Base-by-base conservation (phyloP, 2,329 filamentous ascomycete genomes). In the Colletotrichum camelliae region DNA sequence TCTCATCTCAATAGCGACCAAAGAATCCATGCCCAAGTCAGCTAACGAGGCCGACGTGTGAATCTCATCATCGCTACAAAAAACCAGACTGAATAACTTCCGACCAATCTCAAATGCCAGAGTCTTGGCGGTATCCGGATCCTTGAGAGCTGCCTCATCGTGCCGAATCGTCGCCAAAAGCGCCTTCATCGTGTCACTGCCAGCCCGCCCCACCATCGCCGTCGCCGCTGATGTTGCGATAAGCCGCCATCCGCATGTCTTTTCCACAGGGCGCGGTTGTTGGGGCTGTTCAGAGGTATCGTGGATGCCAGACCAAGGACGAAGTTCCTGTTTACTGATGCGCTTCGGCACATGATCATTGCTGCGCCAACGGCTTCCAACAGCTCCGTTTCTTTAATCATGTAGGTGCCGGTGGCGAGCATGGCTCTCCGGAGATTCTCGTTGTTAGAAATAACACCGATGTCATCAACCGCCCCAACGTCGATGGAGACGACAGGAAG, bases 401-500 rank as follows among this genome's bases (percentile, higher is more conserved):
- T 73, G 7, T 67, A 65, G n/a, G 72, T 43, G 6, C 77, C 75
- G 5, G 69, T 65, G 9, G 58, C 16, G 48, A 57, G 48, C 48
- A 48, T 33, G 3, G 37, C 52, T 13, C 71, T 73, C 9, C 65
- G 74, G 66, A 80, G 62, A 1, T 62, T 77, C 5, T 74, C 66
- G 7, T 80, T 76, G 24, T 75, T 72, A 7, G 76, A 71, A 6
- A 87, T 77, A 72, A 81, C 84, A 2, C 87, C 87, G 4, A 84
- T 79, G 3, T 82, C 86, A 3, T 81, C 80, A 3, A 88, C 79
- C 1, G 78, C 75, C 2, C 85, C 84, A 15, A 89, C 80, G 74
- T 89, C 80, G 2, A 89, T 82, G 13, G 79, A 76, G 0, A 83
- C 82, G 3, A 83, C 86, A 0, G 85, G 81, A 4, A 87, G 80